Evolutionary conservation across 305 asterid species (phyloP), one percentile per base, ranked within the genome.

Genomic region (Salvia sclarea): DNA sequence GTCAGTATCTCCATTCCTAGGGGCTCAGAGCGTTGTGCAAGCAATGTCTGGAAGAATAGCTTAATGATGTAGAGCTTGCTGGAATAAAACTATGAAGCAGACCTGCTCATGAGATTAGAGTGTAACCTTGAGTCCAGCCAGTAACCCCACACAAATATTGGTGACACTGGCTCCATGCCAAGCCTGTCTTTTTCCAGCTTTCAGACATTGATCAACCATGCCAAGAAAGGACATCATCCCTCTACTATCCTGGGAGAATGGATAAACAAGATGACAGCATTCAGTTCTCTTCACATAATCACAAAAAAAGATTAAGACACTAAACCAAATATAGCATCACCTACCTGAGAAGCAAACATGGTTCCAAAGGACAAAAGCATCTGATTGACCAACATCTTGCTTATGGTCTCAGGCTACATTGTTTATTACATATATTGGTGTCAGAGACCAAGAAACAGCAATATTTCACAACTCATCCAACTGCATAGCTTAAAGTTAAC

Each of bases 351-450:
- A 75, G 99, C 97, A 86, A 95, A 95, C 85, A 95, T 88, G 68
- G 80, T 78, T 64, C 99, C 99, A 48, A 95, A 92, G 83, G 89
- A 95, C 78, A 95, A 92, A 80, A 95, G 99, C 98, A 89, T 89
- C 78, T 95, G 97, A 83, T 91, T 95, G 75, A 95, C 97, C 88
- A 91, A 79, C 95, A 85, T 83, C 91, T 89, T 95, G 87, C 96
- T 82, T 74, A 84, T 80, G 44, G 91, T 86, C 86, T 91, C 99
- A 43, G 99, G 95, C 99, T 95, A 79, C 88, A 91, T 69, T 82
- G 78, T 75, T 64, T 69, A 60, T 72, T 64, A 43, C 76, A 81
- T 43, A 41, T 12, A 69, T 64, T 68, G 59, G 70, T 18, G 69
- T 74, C 70, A 73, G 72, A 54, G 44, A 71, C 61, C 60, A 43